Conservation (phyloP, 345 rosid species). For the Populus deltoides region DNA sequence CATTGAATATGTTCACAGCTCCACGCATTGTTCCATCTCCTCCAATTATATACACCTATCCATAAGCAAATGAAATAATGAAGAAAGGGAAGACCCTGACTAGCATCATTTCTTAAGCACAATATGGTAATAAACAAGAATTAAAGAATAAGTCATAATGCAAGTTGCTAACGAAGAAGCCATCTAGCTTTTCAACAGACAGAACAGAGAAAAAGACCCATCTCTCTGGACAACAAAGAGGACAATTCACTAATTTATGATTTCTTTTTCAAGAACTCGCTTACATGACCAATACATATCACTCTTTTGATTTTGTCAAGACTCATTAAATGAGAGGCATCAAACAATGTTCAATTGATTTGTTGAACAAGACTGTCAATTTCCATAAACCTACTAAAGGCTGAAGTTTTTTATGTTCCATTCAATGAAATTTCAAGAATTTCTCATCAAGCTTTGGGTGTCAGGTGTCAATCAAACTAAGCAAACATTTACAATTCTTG, state of each 20-base stretch:
- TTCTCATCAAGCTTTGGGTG: background rate
- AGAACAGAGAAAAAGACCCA: background rate
- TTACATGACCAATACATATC: too few relatives aligned
- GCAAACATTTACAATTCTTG: background rate
- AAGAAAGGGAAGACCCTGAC: background rate
- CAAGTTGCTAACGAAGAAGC: background rate
- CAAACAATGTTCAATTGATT: background rate
- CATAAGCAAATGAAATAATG: background rate
- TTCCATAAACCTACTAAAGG: background rate
- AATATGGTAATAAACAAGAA: background rate
- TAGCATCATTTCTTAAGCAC: background rate
- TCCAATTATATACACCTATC: conserved; percentile 69
- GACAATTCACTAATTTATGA: background rate
- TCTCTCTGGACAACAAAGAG: background rate
- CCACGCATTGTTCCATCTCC: conserved; percentile 93
- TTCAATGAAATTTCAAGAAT: background rate
- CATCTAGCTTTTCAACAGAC: background rate
- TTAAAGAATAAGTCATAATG: background rate
- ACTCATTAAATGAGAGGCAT: too few relatives aligned
- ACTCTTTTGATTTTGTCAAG: too few relatives aligned
- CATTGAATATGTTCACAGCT: conserved; percentile 63
- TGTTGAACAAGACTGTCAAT: background rate
- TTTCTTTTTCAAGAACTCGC: background rate
- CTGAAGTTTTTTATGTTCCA: background rate
- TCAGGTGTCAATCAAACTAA: background rate